Conservation (phyloP, 495 filamentous ascomycete genomes). For the Daldinia concentrica region DNA sequence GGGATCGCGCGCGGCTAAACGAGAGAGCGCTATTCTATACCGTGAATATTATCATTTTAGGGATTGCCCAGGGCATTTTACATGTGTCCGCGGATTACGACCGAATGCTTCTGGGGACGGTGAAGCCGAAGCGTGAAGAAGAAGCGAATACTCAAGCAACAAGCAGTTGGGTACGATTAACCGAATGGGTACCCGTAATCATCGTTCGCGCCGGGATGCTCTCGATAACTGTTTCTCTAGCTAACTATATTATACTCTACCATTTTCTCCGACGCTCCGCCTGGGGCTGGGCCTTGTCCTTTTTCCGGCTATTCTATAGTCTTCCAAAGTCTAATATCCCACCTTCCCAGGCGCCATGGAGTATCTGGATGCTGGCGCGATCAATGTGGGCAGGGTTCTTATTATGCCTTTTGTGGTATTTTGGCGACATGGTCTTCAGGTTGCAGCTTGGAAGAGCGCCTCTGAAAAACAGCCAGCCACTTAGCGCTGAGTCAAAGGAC, state of each 20-base stretch:
- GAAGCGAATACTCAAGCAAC: constrained; percentile 21
- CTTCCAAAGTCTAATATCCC: constrained; percentile 74
- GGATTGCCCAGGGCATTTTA: constrained; percentile 69
- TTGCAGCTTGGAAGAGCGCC: constrained; percentile 81
- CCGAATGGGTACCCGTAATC: constrained; percentile 28
- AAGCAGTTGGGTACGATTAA: constrained; percentile 18
- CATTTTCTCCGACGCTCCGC: constrained; percentile 68
- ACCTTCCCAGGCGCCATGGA: constrained; percentile 66
- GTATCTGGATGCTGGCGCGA: constrained; percentile 64
- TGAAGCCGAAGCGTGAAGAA: constrained; percentile 39
- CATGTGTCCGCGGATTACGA: constrained; percentile 84
- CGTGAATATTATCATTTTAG: constrained; percentile 72
- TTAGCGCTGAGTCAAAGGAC: constrained; percentile 85
- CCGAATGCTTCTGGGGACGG: constrained; percentile 63
- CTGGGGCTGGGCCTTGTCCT: constrained; percentile 72
- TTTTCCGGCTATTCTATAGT: constrained; percentile 76
- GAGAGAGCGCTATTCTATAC: constrained; percentile 86
- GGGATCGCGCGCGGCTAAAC: constrained; percentile 84
- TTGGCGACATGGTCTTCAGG: constrained; percentile 78
- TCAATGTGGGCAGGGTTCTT: constrained; percentile 72
- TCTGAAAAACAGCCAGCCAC: constrained; percentile 80
- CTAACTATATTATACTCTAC: constrained; percentile 69
- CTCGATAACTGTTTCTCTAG: constrained; percentile 54
- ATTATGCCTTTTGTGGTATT: constrained; percentile 75
- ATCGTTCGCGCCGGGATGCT: constrained; percentile 37